phyloP scores from a whole-genome alignment of 805 yeast species.

The Kuraishia floccosa region DNA sequence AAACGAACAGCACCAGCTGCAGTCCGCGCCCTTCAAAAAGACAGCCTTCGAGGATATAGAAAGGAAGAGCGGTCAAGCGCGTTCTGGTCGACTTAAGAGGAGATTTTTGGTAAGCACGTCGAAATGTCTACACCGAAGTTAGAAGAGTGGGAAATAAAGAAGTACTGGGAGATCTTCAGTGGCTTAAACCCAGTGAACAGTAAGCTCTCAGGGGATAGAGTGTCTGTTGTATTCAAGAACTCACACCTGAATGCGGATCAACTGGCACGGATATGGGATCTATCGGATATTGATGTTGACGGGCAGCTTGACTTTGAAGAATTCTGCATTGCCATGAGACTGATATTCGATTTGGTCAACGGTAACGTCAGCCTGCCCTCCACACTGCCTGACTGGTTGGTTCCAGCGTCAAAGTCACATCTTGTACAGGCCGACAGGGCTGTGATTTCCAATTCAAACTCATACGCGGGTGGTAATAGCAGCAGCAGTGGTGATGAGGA shows the following conservation, averaged over 20 bases:
- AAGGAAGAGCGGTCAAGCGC: too few relatives aligned
- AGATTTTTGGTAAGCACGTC: too few relatives aligned
- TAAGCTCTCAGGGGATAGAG: constrained; percentile 75
- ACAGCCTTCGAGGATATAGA: too few relatives aligned
- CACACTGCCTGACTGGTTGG: constrained; percentile 79
- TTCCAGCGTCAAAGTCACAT: constrained; percentile 83
- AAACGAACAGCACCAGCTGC: too few relatives aligned
- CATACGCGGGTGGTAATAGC: constrained; percentile 7
- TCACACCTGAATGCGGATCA: constrained; percentile 74
- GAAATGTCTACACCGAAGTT: constrained; percentile 66
- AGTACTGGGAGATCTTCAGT: constrained; percentile 95
- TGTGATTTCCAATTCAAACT: constrained; percentile 19
- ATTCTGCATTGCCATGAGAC: constrained; percentile 94
- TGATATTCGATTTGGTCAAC: constrained; percentile 85
- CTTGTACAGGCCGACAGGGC: constrained; percentile 78
- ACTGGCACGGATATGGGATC: constrained; percentile 78
- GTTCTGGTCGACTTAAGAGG: too few relatives aligned
- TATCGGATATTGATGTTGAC: constrained; percentile 88
- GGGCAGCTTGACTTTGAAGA: constrained; percentile 93
- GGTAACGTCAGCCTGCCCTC: constrained; percentile 53
- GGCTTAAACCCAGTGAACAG: constrained; percentile 78
- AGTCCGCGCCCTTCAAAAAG: too few relatives aligned
- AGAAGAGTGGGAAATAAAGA: constrained; percentile 92
- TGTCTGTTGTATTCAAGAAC: constrained; percentile 78
- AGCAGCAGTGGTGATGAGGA: constrained; percentile 38